Percentiles rank a stretch among this genome's conserved stretches.
These are phyloP conservation scores for Ascochyta lentis DNA, from an alignment of 2,329 filamentous ascomycete genomes.

Conservation along the genomic window DNA sequence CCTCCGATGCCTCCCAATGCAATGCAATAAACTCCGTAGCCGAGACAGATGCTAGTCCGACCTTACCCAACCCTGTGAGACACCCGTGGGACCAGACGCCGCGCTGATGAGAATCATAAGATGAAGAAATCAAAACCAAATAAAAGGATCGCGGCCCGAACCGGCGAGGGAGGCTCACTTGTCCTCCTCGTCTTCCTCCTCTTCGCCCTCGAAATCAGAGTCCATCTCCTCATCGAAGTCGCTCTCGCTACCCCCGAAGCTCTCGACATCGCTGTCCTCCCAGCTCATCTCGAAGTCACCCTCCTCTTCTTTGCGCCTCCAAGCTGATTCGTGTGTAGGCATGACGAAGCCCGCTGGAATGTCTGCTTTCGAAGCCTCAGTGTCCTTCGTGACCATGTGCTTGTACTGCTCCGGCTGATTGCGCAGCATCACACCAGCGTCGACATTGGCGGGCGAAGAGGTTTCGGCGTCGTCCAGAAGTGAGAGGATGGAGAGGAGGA, in stretches of 20 bases:
- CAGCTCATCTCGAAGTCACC: constrained; percentile 64
- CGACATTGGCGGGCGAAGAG: constrained; percentile 91
- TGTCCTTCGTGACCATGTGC: constrained; percentile 69
- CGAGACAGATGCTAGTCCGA: constrained; percentile 5
- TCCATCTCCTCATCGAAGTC: constrained; percentile 61
- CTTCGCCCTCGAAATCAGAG: constrained; percentile 61
- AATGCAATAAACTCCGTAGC: constrained; percentile 20
- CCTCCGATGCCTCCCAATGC: constrained; percentile 27
- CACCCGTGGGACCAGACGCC: constrained; percentile 28
- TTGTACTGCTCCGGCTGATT: constrained; percentile 75
- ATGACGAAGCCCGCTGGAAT: constrained; percentile 82
- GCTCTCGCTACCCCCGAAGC: constrained; percentile 74
- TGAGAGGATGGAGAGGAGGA: constrained; percentile 89
- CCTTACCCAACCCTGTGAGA: constrained; percentile 12
- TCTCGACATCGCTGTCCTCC: constrained; percentile 62
- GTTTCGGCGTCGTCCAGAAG: constrained; percentile 94
- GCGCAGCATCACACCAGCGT: constrained; percentile 85
- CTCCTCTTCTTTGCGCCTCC: constrained; percentile 65
- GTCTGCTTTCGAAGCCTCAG: constrained; percentile 76
- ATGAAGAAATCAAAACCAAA: constrained; percentile 3
- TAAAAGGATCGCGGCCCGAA: background rate
- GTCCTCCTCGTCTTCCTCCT: constrained; percentile 40
- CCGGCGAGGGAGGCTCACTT: constrained; percentile 14
- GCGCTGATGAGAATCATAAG: constrained; percentile 25
- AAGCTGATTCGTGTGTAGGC: constrained; percentile 74